Base-by-base conservation (phyloP, 1,284 basidiomycete genomes). In the Sanguinoderma infundibulare region DNA sequence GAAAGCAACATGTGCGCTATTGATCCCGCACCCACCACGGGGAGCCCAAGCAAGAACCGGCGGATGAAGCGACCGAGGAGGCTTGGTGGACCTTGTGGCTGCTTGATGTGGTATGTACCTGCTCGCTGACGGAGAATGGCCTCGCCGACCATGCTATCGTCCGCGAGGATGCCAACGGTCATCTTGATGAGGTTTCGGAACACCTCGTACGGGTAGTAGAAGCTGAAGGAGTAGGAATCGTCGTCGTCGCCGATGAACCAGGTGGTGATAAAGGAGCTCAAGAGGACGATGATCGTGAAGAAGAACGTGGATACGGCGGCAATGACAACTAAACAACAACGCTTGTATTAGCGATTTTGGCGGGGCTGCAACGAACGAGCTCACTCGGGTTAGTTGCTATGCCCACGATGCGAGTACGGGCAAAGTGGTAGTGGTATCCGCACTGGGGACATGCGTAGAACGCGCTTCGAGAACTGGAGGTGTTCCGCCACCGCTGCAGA, bases 391-490 rank as follows among this genome's bases (percentile, higher is more conserved):
- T 93, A 14, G 86, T 86, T 28, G 89, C 92, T 56, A 93, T 77
- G 38, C 91, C 91, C 10, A 86, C 75, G 8, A 84, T 83, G 40
- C 77, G 80, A 2, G 91, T 92, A 44, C 91, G 83, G 8, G 86
- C 80, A 67, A 92, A 90, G 47, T 86, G 83, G 70, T 93, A 93
- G 61, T 81, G 80, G 69, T 92, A 94, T 53, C 81, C 83, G 68
- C 91, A 93, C 73, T 92, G 90, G 0, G 87, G 88, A 68, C 91
- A 93, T 5, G 83, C 77, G 75, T 86, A 92, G 78, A 91, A 92
- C 9, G 88, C 86, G 59, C 80, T 82, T 55, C 78, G 73, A 14
- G 83, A 84, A 30, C 78, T 65, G 30, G 89, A 87, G 0, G 81
- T 78, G 46, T 79, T 85, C 57, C 91, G 80, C 91, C 91, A 94